phyloP scores from a whole-genome alignment of 164 flowering plant genomes.

The Echeveria elegans region DNA sequence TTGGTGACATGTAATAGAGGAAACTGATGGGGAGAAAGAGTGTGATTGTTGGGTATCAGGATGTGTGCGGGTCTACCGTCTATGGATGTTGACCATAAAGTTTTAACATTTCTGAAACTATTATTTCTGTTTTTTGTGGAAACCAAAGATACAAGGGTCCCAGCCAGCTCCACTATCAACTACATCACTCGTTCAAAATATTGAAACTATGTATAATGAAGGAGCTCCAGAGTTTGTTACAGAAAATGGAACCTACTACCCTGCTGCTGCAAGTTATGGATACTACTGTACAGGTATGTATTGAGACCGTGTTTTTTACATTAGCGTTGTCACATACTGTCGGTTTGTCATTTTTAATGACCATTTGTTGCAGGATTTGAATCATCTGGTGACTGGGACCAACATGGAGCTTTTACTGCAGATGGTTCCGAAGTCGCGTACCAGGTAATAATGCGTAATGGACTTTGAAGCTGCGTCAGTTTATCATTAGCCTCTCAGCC shows the following conservation, averaged over 20 bases:
- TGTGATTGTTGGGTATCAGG: background rate
- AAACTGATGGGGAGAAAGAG: background rate
- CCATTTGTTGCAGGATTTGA: slow-evolving; percentile 2
- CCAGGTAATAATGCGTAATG: slow-evolving; percentile 7
- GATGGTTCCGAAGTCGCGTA: background rate
- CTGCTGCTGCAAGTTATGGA: slow-evolving; percentile 39
- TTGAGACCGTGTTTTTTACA: background rate
- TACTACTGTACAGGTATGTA: slow-evolving; percentile 47
- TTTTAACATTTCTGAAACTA: background rate
- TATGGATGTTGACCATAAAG: background rate
- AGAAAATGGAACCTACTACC: slow-evolving; percentile 22
- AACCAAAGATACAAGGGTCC: slow-evolving; percentile 24
- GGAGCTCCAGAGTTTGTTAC: slow-evolving; percentile 28
- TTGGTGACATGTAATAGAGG: background rate
- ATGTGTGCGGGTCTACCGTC: background rate
- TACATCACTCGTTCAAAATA: slow-evolving; percentile 27
- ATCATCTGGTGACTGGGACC: slow-evolving; percentile 5
- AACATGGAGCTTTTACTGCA: background rate
- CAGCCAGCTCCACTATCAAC: slow-evolving; percentile 35
- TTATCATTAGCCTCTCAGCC: background rate
- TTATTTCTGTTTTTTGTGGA: slow-evolving; percentile 12
- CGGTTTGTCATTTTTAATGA: background rate
- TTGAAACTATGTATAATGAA: slow-evolving; percentile 20
- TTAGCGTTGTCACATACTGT: background rate
- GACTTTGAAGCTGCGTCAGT: background rate